Conservation (phyloP, 2,329 filamentous ascomycete genomes). For the Diplodia scrobiculata region DNA sequence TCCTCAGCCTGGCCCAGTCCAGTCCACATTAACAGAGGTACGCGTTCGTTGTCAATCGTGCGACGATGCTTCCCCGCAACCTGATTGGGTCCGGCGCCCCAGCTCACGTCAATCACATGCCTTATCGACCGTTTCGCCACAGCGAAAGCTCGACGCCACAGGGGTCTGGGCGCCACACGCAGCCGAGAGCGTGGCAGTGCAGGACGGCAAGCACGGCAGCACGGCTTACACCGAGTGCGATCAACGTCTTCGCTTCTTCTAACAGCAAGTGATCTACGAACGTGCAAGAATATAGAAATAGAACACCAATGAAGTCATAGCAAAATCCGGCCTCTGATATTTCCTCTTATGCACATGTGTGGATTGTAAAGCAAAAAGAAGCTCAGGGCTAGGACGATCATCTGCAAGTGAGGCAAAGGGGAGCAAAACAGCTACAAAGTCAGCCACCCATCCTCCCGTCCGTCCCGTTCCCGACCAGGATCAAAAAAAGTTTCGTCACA, state of each 20-base stretch:
- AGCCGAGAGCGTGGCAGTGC: constrained; percentile 15
- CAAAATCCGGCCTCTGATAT: background rate
- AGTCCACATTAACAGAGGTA: background rate
- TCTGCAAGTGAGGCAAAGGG: background rate
- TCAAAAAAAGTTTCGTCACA: constrained; percentile 1
- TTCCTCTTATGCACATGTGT: background rate
- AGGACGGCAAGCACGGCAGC: background rate
- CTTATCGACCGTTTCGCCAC: constrained; percentile 9
- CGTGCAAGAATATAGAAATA: background rate
- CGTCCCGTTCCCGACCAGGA: background rate
- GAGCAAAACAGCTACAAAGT: background rate
- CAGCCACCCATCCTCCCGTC: background rate
- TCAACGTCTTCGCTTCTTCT: background rate
- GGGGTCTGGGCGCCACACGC: background rate
- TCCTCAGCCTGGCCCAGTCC: background rate
- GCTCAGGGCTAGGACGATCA: background rate
- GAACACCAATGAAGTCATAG: background rate
- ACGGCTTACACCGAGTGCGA: background rate
- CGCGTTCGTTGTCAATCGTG: background rate
- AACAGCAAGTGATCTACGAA: background rate
- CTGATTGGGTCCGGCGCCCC: background rate
- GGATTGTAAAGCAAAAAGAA: background rate
- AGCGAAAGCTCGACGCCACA: background rate
- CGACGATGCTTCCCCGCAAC: background rate
- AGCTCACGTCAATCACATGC: background rate